phyloP scores from a whole-genome alignment of 164 flowering plant genomes.

The Kingdonia uniflora region DNA sequence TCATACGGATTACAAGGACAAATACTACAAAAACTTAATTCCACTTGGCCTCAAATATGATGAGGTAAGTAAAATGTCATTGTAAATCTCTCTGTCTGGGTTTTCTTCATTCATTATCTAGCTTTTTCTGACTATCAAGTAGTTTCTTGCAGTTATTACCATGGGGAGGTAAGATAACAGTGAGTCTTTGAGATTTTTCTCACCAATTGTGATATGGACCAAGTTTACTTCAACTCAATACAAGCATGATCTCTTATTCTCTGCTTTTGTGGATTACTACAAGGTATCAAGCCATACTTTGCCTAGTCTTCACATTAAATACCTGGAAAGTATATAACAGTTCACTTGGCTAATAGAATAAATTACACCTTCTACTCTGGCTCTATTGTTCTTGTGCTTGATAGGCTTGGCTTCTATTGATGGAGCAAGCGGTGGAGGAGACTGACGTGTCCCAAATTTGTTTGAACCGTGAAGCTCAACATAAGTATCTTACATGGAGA shows the following conservation, averaged over 20 bases:
- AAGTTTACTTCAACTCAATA: conserved; percentile 51
- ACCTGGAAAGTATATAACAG: too few species aligned
- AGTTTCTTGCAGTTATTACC: conserved; percentile 75
- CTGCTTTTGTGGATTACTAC: conserved; percentile 80
- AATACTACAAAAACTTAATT: conserved; percentile 58
- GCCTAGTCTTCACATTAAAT: too few species aligned
- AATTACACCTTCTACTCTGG: neutral
- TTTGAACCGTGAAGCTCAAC: conserved; percentile 66
- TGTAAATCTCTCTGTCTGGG: neutral
- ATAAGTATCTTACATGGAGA: conserved; percentile 88
- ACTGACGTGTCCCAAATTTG: conserved; percentile 31
- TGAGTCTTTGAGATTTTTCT: conserved; percentile 84
- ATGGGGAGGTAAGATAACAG: conserved; percentile 96
- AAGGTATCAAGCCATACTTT: conserved; percentile 32
- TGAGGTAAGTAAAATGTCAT: conserved; percentile 33
- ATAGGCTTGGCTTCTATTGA: conserved; percentile 79
- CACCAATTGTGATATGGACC: conserved; percentile 91
- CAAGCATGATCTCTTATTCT: conserved; percentile 43
- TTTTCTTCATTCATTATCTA: too few species aligned
- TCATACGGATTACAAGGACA: conserved; percentile 55
- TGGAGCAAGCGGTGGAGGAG: conserved; percentile 50
- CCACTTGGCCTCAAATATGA: conserved; percentile 67
- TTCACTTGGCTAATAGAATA: too few species aligned
- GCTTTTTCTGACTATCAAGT: too few species aligned
- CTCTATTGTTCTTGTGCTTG: conserved; percentile 4